These are phyloP conservation scores for Xylariales sp. DNA, from an alignment of 2,329 filamentous ascomycete species.

Conservation along the genomic window DNA sequence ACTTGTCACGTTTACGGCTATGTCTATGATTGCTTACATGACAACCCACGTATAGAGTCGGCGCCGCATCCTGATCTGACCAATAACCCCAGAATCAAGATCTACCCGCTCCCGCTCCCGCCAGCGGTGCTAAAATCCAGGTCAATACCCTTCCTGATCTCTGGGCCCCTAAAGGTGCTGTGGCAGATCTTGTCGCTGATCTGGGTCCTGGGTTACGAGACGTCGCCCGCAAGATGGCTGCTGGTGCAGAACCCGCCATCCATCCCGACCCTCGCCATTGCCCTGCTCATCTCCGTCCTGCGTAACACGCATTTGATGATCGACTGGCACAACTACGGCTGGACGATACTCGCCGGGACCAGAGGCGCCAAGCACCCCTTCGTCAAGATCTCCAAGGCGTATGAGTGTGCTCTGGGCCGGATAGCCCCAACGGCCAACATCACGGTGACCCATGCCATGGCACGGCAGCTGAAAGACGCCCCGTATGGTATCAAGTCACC, in stretches of 20 bases:
- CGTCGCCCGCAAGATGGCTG: constrained; percentile 76
- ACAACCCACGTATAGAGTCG: constrained; percentile 53
- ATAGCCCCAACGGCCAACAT: constrained; percentile 69
- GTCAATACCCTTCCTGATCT: constrained; percentile 69
- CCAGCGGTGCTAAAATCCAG: constrained; percentile 64
- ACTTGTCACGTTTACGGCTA: too few species aligned
- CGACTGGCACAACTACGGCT: constrained; percentile 99
- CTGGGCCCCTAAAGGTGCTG: constrained; percentile 79
- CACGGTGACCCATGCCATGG: constrained; percentile 88
- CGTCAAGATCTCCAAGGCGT: constrained; percentile 71
- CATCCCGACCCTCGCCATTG: constrained; percentile 81
- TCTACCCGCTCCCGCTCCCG: constrained; percentile 66
- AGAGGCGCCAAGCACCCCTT: constrained; percentile 61
- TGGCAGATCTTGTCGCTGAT: constrained; percentile 75
- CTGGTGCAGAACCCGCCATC: constrained; percentile 94
- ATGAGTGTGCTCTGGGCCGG: constrained; percentile 70
- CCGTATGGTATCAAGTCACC: constrained; percentile 63
- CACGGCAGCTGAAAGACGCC: constrained; percentile 57
- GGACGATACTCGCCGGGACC: constrained; percentile 75
- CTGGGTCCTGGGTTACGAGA: constrained; percentile 66
- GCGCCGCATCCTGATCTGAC: constrained; percentile 74
- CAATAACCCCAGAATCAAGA: constrained; percentile 61
- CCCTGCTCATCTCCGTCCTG: constrained; percentile 66
- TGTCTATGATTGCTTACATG: too few species aligned
- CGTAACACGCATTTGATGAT: constrained; percentile 80